Evolutionary conservation across 805 yeast species (phyloP), one percentile per base, ranked within the genome.

Genomic region (Ogataea henricii): DNA sequence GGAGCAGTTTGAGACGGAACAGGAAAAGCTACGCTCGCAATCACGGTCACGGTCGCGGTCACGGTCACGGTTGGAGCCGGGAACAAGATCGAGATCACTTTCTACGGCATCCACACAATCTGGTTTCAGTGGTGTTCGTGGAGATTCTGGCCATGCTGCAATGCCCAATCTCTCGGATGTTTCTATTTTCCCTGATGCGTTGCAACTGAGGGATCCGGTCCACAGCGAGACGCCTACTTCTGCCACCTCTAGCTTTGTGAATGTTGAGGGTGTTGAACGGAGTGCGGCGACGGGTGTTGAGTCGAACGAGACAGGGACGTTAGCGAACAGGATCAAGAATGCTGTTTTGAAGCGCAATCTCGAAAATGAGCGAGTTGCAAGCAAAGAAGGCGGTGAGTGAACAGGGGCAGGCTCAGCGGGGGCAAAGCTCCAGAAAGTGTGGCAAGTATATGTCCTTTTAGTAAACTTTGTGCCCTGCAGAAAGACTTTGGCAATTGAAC

Each of bases 181-280:
- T 6, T 62, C 70, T 1, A 54, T 68, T 25, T 67, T 68, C 49
- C 63, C 69, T 4, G 72, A 66, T 57, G 55, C 50, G 4, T 36
- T 62, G 10, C 64, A 61, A 27, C 25, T 59, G 40, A 35, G 54
- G 3, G 65, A 62, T 16, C 30, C 30, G 8, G 13, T 40, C 1
- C 32, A 36, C 14, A 25, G 46, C 12, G 30, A 34, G 29, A n/a
- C 38, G 3, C 22, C 44, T 21, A 40, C 52, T 3, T 43, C 53
- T 5, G 22, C 45, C 4, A 46, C 48, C 9, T 47, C 54, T 3
- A 53, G 56, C 21, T 53, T 53, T 40, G 55, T 53, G 32, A 48
- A 51, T 10, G 41, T 51, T 8, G 52, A 53, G n/a, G 45, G 47
- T 23, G 20, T 42, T 4, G 49, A 41, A 14, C n/a, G 26, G 12